These are phyloP conservation scores for Botrytis galanthina DNA, from an alignment of 2,329 filamentous ascomycete species.

Conservation along the genomic window DNA sequence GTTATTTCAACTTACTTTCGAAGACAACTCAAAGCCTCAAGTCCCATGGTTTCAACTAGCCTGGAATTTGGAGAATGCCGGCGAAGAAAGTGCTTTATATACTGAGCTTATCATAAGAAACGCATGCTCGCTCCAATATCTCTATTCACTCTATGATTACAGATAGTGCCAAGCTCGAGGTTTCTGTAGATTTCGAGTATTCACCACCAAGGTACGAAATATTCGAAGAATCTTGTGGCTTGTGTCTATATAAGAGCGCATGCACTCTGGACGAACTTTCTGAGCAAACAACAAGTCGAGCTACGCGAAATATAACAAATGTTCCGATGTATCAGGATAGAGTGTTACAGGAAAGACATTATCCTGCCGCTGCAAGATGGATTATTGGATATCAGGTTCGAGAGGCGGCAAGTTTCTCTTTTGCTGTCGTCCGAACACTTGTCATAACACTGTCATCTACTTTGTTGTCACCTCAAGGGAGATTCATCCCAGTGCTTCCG, in stretches of 20 bases:
- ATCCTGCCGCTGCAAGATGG: accelerated
- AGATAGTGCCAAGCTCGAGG: background rate
- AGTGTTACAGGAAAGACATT: accelerated
- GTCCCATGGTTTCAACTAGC: background rate
- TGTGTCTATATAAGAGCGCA: background rate
- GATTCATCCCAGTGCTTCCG: background rate
- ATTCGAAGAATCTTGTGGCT: background rate
- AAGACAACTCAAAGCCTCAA: too few species aligned
- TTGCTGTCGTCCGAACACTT: too few species aligned
- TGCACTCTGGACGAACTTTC: background rate
- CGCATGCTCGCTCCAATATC: accelerated
- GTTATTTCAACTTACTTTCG: background rate
- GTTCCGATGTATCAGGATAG: background rate
- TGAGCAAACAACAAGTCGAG: background rate
- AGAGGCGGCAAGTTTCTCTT: accelerated
- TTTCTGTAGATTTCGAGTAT: background rate
- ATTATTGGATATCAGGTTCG: background rate
- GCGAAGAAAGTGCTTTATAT: background rate
- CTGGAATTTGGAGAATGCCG: background rate
- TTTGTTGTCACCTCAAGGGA: background rate
- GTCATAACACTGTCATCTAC: background rate
- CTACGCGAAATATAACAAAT: background rate
- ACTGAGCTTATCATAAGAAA: background rate
- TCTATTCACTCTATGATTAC: background rate
- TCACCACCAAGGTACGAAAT: background rate